phyloP scores from a whole-genome alignment of 495 filamentous ascomycete genomes.

The Neurospora tetrasperma region DNA sequence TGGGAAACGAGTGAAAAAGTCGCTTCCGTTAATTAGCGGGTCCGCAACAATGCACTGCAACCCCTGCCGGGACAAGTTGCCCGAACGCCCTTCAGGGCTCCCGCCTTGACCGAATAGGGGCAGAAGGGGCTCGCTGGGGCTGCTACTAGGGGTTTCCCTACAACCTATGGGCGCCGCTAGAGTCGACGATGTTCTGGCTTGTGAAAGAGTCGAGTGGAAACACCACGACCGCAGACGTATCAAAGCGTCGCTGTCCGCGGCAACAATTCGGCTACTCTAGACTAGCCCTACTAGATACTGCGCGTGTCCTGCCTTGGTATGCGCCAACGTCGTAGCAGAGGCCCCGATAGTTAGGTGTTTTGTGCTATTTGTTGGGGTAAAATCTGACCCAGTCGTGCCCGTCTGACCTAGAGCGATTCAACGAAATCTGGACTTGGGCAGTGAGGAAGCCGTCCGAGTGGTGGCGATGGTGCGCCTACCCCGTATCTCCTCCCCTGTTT shows the following conservation, averaged over 20 bases:
- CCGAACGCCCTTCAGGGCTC: not conserved
- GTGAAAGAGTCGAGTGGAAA: not conserved
- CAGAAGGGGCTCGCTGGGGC: not conserved
- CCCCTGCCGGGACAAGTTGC: not conserved
- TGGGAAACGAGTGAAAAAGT: conserved; percentile 1
- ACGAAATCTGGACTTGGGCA: not conserved
- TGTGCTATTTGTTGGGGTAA: not conserved
- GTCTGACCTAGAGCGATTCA: not conserved
- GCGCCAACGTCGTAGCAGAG: not conserved
- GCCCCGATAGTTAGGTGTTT: not conserved
- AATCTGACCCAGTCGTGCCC: not conserved
- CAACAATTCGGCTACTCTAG: not conserved
- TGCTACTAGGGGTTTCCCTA: not conserved
- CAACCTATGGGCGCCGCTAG: not conserved
- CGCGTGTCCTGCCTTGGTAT: not conserved
- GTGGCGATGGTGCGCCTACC: not conserved
- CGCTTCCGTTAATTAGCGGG: not conserved
- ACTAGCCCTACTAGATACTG: not conserved
- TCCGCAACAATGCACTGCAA: not conserved
- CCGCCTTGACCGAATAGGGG: not conserved
- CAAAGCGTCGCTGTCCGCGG: not conserved
- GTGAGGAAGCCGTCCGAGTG: not conserved
- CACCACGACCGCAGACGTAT: not conserved
- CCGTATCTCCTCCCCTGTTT: not conserved
- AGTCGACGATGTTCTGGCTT: not conserved